phyloP scores from a whole-genome alignment of 495 filamentous ascomycete species.

The Aspergillus sclerotiicarbonarius region DNA sequence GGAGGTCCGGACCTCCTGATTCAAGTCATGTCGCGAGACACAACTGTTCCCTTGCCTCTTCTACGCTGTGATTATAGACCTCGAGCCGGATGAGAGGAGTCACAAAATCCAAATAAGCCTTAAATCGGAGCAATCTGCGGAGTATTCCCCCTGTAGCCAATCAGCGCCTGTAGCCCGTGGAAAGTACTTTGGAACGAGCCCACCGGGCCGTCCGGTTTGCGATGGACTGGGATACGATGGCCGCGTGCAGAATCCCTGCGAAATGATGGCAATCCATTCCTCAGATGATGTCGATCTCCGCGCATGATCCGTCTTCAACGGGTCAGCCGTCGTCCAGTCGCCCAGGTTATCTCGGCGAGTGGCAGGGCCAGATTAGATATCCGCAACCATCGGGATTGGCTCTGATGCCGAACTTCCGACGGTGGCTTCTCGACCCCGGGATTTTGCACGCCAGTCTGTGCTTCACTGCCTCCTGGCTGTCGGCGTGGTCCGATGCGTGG shows the following conservation, averaged over 20 bases:
- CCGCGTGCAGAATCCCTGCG: too few relatives aligned
- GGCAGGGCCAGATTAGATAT: neutral
- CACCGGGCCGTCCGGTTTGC: too few relatives aligned
- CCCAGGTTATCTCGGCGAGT: too few relatives aligned
- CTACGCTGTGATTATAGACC: conserved; percentile 2
- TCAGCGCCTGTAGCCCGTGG: neutral
- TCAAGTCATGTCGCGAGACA: neutral
- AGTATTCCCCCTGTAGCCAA: neutral
- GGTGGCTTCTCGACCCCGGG: conserved; percentile 2
- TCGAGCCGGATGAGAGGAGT: conserved; percentile 4
- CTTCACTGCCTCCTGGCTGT: neutral
- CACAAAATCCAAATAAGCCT: conserved; percentile 2
- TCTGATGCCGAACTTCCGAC: conserved; percentile 3
- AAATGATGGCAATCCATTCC: too few relatives aligned
- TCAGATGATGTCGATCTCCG: too few relatives aligned
- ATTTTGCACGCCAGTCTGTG: too few relatives aligned
- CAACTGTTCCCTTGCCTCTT: neutral
- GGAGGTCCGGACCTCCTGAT: neutral
- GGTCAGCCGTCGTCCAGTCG: too few relatives aligned
- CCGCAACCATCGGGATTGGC: conserved; percentile 9
- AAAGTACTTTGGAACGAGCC: neutral
- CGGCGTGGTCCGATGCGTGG: too few relatives aligned
- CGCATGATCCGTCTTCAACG: too few relatives aligned
- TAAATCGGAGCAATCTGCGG: conserved; percentile 1
- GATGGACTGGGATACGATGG: too few relatives aligned